phyloP scores from a whole-genome alignment of 441 rosid species.

The Adansonia grandidieri region DNA sequence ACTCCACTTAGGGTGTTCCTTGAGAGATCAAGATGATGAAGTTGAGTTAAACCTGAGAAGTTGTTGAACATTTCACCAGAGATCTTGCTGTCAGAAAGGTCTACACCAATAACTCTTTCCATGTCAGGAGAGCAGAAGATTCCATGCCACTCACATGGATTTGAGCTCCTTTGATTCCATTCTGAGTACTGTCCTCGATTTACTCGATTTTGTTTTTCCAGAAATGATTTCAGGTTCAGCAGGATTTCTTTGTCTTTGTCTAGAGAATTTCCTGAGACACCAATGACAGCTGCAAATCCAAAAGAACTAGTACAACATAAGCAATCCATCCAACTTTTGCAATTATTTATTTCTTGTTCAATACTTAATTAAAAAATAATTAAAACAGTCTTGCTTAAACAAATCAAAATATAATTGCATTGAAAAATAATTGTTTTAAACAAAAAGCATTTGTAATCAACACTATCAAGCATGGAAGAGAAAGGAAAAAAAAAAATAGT shows the following conservation, averaged over 20 bases:
- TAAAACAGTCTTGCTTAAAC: no score
- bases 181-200: constrained; percentile 53
- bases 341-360: no score
- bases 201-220: constrained; percentile 49
- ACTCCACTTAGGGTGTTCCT: constrained; percentile 53
- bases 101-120: constrained; percentile 63
- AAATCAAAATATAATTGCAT: no score
- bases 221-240: constrained; percentile 48
- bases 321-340: not conserved
- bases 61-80: constrained; percentile 46
- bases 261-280: constrained; percentile 63
- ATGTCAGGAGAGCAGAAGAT: constrained; percentile 38
- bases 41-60: constrained; percentile 71
- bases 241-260: constrained; percentile 60
- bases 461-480: no score
- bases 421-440: no score
- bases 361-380: no score
- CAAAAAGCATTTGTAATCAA: no score
- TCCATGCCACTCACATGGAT: constrained; percentile 61
- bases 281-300: constrained; percentile 29
- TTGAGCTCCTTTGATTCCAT: constrained; percentile 47
- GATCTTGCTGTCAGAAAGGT: constrained; percentile 49
- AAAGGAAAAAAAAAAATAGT: no score
- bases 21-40: constrained; percentile 68
- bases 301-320: not conserved